Percentiles rank a stretch among this genome's conserved stretches.
phyloP scores from a whole-genome alignment of 2,329 filamentous ascomycete genomes.

The Cytospora chrysosperma region DNA sequence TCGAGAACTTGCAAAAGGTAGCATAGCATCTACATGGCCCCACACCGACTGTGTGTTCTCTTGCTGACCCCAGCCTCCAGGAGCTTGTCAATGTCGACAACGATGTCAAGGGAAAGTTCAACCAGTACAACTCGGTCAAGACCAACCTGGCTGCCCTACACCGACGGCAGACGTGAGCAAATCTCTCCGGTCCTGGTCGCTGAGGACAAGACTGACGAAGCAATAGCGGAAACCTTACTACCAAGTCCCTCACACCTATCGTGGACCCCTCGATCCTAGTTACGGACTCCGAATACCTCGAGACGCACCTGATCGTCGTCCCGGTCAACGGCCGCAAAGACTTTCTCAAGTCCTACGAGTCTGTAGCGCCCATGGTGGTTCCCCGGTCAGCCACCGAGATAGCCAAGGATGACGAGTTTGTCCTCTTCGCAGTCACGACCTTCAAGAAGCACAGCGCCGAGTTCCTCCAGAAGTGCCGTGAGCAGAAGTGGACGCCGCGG shows the following conservation, averaged over 20 bases:
- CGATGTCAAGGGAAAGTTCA: conserved; percentile 92
- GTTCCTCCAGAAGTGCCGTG: conserved; percentile 88
- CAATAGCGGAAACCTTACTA: conserved; percentile 81
- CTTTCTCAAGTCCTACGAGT: conserved; percentile 87
- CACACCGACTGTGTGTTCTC: not conserved
- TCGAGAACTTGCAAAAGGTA: conserved; percentile 86
- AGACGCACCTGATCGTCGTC: conserved; percentile 91
- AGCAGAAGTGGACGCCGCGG: conserved; percentile 90
- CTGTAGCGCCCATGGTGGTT: conserved; percentile 85
- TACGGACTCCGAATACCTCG: conserved; percentile 91
- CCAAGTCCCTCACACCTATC: conserved; percentile 87
- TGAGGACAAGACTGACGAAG: conserved; percentile 4
- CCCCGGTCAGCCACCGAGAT: conserved; percentile 81
- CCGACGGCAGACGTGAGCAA: conserved; percentile 77
- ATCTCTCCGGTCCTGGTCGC: not conserved
- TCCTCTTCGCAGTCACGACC: conserved; percentile 81
- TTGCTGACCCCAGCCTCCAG: conserved; percentile 41
- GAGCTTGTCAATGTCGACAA: conserved; percentile 91
- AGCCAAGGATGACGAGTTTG: conserved; percentile 85
- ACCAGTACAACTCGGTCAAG: conserved; percentile 90
- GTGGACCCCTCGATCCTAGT: conserved; percentile 79
- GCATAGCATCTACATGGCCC: not conserved
- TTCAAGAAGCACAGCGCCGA: conserved; percentile 91
- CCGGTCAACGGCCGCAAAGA: conserved; percentile 80
- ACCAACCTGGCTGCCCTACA: conserved; percentile 78